These are phyloP conservation scores for Penicillium alfredii DNA, from an alignment of 495 filamentous ascomycete genomes.

Conservation along the genomic window DNA sequence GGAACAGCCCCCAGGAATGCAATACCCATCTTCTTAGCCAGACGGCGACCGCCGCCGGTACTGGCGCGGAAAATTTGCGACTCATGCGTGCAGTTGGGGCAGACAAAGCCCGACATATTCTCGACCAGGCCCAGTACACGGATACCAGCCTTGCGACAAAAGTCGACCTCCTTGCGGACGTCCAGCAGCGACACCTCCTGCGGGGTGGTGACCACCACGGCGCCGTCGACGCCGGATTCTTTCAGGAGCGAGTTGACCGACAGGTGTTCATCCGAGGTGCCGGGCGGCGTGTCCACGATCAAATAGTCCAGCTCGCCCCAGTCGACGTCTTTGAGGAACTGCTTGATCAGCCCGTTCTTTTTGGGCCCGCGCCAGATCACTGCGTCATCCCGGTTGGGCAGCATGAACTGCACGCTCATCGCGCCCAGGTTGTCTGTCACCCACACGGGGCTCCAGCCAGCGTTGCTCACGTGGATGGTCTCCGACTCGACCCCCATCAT, in stretches of 20 bases:
- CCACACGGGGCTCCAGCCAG: conserved; percentile 92
- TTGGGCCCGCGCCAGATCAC: conserved; percentile 97
- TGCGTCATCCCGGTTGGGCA: conserved; percentile 85
- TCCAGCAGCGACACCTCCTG: conserved; percentile 92
- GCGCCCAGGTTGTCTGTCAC: conserved; percentile 84
- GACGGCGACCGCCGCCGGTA: conserved; percentile 73
- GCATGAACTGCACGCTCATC: conserved; percentile 97
- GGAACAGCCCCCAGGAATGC: conserved; percentile 89
- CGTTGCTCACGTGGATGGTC: conserved; percentile 77
- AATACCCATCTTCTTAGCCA: conserved; percentile 80
- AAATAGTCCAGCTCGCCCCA: conserved; percentile 94
- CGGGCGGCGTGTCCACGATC: conserved; percentile 91
- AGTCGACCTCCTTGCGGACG: conserved; percentile 94
- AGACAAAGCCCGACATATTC: conserved; percentile 97
- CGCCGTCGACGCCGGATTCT: conserved; percentile 84
- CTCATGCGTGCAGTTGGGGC: conserved; percentile 75
- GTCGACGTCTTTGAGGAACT: conserved; percentile 93
- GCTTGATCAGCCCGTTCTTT: conserved; percentile 97
- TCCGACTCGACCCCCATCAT: conserved; percentile 96
- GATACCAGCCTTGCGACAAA: conserved; percentile 92
- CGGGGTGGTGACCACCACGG: conserved; percentile 88
- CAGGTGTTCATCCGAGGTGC: conserved; percentile 91
- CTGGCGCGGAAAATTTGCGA: conserved; percentile 86
- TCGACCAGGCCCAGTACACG: conserved; percentile 83
- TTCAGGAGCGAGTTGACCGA: conserved; percentile 84